phyloP scores from a whole-genome alignment of 805 yeast genomes.

The Lachancea nothofagi region DNA sequence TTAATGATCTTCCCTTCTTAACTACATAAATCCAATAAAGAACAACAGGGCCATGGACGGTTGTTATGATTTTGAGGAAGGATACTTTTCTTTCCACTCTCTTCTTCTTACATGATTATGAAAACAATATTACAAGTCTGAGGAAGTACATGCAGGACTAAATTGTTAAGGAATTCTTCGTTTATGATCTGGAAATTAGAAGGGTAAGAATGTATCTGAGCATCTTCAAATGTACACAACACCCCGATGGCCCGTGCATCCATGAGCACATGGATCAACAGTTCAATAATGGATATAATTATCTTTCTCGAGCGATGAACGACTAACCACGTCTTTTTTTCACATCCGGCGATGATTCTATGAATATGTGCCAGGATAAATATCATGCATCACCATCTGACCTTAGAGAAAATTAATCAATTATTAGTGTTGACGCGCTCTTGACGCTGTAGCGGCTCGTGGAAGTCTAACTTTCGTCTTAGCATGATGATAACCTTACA shows the following conservation, averaged over 20 bases:
- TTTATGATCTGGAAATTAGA: constrained; percentile 45
- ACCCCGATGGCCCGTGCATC: constrained; percentile 10
- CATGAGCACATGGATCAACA: constrained; percentile 30
- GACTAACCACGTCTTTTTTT: constrained; percentile 35
- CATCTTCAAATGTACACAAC: too few species aligned
- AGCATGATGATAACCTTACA: constrained; percentile 33
- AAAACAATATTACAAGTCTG: constrained; percentile 41
- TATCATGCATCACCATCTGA: constrained; percentile 99
- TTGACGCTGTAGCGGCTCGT: constrained; percentile 12
- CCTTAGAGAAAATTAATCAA: constrained; percentile 13
- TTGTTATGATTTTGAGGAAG: neutral
- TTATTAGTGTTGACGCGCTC: constrained; percentile 6
- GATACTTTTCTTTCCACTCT: constrained; percentile 2
- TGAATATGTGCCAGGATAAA: constrained; percentile 70
- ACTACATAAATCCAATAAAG: constrained; percentile 4
- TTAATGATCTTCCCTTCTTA: neutral
- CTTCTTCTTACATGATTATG: constrained; percentile 31
- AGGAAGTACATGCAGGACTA: constrained; percentile 77
- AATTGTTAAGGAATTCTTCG: constrained; percentile 68
- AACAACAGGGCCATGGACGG: constrained; percentile 9
- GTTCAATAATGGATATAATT: constrained; percentile 11
- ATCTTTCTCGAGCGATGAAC: constrained; percentile 27
- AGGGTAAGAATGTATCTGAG: too few species aligned
- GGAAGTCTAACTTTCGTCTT: constrained; percentile 14
- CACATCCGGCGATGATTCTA: constrained; percentile 37